Percentiles rank a stretch among this genome's conserved stretches.
Evolutionary conservation across 805 yeast genomes (phyloP).

Genomic region (Tetrapisispora taiwanensis): DNA sequence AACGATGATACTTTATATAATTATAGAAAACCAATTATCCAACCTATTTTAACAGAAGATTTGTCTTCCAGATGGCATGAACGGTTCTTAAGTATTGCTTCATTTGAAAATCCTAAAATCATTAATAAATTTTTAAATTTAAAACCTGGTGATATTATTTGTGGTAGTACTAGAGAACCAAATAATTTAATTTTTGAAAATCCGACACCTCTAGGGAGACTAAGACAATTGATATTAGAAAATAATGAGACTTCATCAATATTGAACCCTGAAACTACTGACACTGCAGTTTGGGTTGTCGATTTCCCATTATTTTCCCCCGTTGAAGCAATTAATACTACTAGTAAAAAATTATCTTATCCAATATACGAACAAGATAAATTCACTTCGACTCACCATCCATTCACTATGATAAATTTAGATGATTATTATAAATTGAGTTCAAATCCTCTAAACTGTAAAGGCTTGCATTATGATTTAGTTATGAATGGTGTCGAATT

Average conservation of each 20-base stretch:
- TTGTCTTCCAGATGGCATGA: constrained; percentile 38
- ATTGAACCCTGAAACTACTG: constrained; percentile 12
- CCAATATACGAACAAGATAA: constrained; percentile 48
- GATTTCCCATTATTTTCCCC: constrained; percentile 92
- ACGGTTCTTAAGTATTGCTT: constrained; percentile 24
- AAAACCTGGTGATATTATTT: constrained; percentile 61
- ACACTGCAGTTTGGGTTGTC: constrained; percentile 74
- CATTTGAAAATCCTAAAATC: constrained; percentile 25
- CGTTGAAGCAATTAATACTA: constrained; percentile 29
- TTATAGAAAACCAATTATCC: constrained; percentile 47
- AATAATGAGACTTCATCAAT: constrained; percentile 34
- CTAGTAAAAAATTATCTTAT: constrained; percentile 30
- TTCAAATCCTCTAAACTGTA: constrained; percentile 48
- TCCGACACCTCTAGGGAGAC: constrained; percentile 88
- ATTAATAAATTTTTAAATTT: constrained; percentile 34
- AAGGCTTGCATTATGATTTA: constrained; percentile 89
- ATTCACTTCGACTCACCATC: constrained; percentile 82
- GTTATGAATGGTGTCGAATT: constrained; percentile 91
- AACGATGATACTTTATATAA: constrained; percentile 38
- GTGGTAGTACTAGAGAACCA: constrained; percentile 57
- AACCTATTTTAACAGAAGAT: constrained; percentile 37
- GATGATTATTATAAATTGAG: constrained; percentile 52
- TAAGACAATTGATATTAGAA: constrained; percentile 64
- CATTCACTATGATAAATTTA: constrained; percentile 83
- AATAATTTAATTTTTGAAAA: constrained; percentile 66